These are phyloP conservation scores for Exophiala oligosperma DNA, from an alignment of 2,329 filamentous ascomycete genomes.

Conservation along the genomic window DNA sequence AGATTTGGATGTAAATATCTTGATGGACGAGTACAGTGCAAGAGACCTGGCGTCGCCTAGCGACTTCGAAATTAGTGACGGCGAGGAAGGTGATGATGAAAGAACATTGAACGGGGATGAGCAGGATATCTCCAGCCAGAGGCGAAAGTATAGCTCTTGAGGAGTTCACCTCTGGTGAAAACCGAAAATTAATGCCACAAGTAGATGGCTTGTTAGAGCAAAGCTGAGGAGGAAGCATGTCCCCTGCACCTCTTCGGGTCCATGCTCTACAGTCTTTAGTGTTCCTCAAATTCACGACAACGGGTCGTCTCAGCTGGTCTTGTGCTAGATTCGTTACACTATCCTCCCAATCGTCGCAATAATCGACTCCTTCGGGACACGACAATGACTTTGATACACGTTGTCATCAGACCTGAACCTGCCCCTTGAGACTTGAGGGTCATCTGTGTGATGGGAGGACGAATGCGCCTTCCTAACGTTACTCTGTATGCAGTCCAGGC, in stretches of 20 bases:
- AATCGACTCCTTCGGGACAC: too few relatives aligned
- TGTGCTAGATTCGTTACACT: not conserved
- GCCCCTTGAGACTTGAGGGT: too few relatives aligned
- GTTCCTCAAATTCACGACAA: not conserved
- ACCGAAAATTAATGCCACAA: not conserved
- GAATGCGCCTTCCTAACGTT: too few relatives aligned
- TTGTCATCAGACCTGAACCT: not conserved
- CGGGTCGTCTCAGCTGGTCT: not conserved
- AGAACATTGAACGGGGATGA: not conserved
- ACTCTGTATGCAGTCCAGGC: too few relatives aligned
- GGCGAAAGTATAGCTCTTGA: not conserved
- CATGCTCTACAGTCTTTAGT: too few relatives aligned
- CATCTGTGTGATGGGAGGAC: too few relatives aligned
- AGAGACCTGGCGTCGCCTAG: conserved; percentile 5
- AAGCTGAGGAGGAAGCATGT: not conserved
- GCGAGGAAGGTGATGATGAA: conserved; percentile 9
- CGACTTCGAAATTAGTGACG: conserved; percentile 12
- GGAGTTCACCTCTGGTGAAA: not conserved
- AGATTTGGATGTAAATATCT: conserved; percentile 14
- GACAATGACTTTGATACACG: not conserved
- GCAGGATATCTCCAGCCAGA: not conserved
- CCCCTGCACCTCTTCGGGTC: too few relatives aligned
- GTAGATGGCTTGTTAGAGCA: not conserved
- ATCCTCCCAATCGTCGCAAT: not conserved
- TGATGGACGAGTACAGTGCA: conserved; percentile 9